Percentiles rank a stretch among this genome's conserved stretches.
These are phyloP conservation scores for Verbascum thapsus DNA, from an alignment of 257 asterid species.

Conservation along the genomic window DNA sequence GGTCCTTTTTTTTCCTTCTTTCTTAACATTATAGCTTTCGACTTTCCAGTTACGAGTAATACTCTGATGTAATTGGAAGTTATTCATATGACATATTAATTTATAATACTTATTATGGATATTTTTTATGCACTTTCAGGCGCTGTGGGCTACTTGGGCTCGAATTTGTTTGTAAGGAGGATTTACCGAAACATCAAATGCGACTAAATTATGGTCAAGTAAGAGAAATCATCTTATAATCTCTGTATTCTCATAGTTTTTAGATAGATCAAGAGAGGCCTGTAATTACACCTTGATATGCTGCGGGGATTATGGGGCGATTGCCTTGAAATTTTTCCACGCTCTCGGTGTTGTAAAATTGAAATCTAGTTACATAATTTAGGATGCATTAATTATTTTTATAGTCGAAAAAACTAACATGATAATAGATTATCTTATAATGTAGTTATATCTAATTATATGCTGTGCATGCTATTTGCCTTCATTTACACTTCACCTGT, in stretches of 20 bases:
- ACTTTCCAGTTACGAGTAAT: too few relatives aligned
- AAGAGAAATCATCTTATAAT: constrained; percentile 19
- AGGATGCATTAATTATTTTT: constrained; percentile 39
- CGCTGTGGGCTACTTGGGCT: constrained; percentile 64
- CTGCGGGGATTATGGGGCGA: constrained; percentile 37
- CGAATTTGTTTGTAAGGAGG: constrained; percentile 65
- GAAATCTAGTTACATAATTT: constrained; percentile 31
- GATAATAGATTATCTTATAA: constrained; percentile 16
- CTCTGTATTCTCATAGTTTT: constrained; percentile 6
- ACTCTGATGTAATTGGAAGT: background rate
- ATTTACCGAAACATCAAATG: constrained; percentile 68
- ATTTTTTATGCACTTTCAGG: constrained; percentile 38
- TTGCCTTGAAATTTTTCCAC: constrained; percentile 30
- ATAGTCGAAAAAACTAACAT: constrained; percentile 30
- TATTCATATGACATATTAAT: background rate
- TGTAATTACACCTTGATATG: constrained; percentile 30
- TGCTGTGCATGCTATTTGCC: background rate
- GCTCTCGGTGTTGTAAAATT: constrained; percentile 40
- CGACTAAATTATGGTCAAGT: constrained; percentile 33
- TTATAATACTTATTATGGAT: background rate
- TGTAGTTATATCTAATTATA: constrained; percentile 27
- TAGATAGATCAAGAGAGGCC: constrained; percentile 26
- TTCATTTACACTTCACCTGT: background rate
- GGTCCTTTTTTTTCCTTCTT: background rate
- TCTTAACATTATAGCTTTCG: too few relatives aligned